Evolutionary conservation across 2,329 filamentous ascomycete genomes (phyloP).

Genomic region (Penicillium digitatum): DNA sequence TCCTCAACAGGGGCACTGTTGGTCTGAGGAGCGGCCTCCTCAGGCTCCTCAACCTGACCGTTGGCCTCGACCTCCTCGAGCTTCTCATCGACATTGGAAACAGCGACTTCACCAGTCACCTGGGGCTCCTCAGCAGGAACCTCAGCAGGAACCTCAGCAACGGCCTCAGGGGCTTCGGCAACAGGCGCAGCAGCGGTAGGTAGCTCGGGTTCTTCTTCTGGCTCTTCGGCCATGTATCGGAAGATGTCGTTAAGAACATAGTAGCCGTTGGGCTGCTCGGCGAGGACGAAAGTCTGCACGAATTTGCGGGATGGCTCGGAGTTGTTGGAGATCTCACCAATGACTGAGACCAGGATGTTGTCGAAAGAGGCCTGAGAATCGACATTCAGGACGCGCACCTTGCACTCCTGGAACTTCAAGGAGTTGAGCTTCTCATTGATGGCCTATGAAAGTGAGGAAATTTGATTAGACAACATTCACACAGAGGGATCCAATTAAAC

Average conservation of each 20-base stretch:
- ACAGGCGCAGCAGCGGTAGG: slow-evolving; percentile 34
- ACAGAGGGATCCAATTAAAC: slow-evolving; percentile 33
- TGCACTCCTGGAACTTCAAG: slow-evolving; percentile 94
- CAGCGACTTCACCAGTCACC: slow-evolving; percentile 44
- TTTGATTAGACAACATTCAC: slow-evolving; percentile 4
- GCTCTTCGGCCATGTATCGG: slow-evolving; percentile 80
- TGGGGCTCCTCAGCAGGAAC: slow-evolving; percentile 26
- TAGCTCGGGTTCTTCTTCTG: slow-evolving; percentile 53
- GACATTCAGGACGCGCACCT: slow-evolving; percentile 96
- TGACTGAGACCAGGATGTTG: slow-evolving; percentile 96
- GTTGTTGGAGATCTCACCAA: slow-evolving; percentile 96
- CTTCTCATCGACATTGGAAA: slow-evolving; percentile 66
- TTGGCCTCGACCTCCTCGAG: slow-evolving; percentile 61
- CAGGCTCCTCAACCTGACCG: slow-evolving; percentile 37
- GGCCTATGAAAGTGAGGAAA: slow-evolving; percentile 51
- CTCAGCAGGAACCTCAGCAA: slow-evolving; percentile 25
- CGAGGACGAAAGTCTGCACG: slow-evolving; percentile 94
- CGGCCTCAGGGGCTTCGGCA: slow-evolving; percentile 41
- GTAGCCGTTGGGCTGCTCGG: slow-evolving; percentile 92
- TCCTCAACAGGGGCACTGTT: slow-evolving; percentile 28
- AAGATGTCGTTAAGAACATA: slow-evolving; percentile 98
- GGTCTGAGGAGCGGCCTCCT: slow-evolving; percentile 36
- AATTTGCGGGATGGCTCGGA: slow-evolving; percentile 89
- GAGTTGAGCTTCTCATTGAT: slow-evolving; percentile 94
- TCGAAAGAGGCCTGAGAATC: slow-evolving; percentile 90